A percentile compares a stretch with the other conserved stretches of the same genome.
These are phyloP conservation scores for Withania somnifera DNA, from an alignment of 305 asterid species.

Conservation along the genomic window DNA sequence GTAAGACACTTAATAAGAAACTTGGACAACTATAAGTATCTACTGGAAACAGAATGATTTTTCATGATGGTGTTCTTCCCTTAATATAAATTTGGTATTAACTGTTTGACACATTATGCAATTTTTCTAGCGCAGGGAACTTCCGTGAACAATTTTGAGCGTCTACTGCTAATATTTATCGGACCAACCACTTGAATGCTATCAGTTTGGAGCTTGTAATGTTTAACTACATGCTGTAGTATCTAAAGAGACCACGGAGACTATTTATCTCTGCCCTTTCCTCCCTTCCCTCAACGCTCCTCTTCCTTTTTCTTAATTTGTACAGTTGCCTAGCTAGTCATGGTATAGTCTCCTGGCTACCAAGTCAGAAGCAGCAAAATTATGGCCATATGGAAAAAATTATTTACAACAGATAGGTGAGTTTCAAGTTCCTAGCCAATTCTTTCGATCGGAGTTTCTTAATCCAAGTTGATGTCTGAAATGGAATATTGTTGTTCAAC, in stretches of 20 bases:
- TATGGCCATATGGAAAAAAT: not conserved
- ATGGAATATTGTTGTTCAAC: not conserved
- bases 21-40: not conserved
- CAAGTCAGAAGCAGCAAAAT: not conserved
- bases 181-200: not conserved
- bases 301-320: not conserved
- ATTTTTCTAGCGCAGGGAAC: not conserved
- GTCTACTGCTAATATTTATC: not conserved
- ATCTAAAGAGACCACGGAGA: not conserved
- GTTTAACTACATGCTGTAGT: not conserved
- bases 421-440: not conserved
- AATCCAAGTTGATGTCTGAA: not conserved
- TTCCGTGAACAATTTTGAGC: not conserved
- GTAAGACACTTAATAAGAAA: not conserved
- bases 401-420: not conserved
- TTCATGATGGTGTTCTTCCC: not conserved
- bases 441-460: not conserved
- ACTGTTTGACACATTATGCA: not conserved
- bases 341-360: not conserved
- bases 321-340: conserved; percentile 1
- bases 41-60: not conserved
- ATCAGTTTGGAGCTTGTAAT: not conserved
- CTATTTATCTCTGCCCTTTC: not conserved
- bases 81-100: not conserved
- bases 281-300: not conserved